Conservation (phyloP, 352 stramenopile genomes). For the Phytophthora constricta region DNA sequence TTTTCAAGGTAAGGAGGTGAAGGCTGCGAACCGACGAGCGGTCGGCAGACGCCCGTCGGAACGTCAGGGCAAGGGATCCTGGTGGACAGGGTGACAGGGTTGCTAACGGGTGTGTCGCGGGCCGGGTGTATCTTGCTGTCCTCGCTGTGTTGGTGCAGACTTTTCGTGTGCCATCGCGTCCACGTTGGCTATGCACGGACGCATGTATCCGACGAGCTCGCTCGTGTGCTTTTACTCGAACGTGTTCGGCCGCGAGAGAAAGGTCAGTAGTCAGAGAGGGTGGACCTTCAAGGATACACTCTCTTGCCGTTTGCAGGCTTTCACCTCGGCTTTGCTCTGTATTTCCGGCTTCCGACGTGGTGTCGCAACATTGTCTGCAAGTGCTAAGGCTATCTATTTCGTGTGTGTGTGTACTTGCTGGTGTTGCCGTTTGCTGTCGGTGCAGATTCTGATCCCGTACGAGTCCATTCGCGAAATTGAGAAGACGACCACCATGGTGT, state of each 20-base stretch:
- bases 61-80: conserved; percentile 1
- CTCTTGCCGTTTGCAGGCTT: conserved; percentile 18
- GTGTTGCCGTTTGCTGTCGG: conserved; percentile 16
- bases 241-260: conserved; percentile 86
- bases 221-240: conserved; percentile 91
- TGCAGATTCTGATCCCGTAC: conserved; percentile 84
- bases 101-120: conserved; percentile 20
- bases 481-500: conserved; percentile 87
- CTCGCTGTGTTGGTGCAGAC: conserved; percentile 42
- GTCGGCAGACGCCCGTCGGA: too few species aligned
- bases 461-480: conserved; percentile 79
- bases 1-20: conserved; percentile 63
- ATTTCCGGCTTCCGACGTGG: conserved; percentile 28
- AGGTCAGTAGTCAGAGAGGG: conserved; percentile 48
- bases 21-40: conserved; percentile 2
- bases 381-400: conserved; percentile 26
- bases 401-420: conserved; percentile 3
- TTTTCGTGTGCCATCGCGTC: conserved; percentile 84
- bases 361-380: conserved; percentile 23
- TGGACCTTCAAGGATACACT: conserved; percentile 42
- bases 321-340: conserved; percentile 24
- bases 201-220: conserved; percentile 86
- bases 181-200: conserved; percentile 85
- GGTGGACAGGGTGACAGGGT: conserved; percentile 23
- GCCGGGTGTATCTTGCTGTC: conserved; percentile 16